Percentiles rank a stretch among this genome's conserved stretches.
Conservation (phyloP, 805 yeast species). For the Candida corydali region DNA sequence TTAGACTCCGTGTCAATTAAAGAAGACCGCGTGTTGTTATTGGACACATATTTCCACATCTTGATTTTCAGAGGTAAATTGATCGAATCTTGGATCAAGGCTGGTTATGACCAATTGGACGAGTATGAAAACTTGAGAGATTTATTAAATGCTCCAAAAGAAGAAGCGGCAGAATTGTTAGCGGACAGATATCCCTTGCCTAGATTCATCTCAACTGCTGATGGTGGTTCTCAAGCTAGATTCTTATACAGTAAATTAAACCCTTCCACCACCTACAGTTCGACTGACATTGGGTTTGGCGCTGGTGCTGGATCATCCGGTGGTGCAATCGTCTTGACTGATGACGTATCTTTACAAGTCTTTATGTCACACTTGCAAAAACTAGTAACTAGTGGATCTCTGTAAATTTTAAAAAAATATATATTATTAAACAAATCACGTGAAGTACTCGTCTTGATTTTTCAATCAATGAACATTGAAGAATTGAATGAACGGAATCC, state of each 20-base stretch:
- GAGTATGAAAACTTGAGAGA: constrained; percentile 86
- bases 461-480: constrained; percentile 6
- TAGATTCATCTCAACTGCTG: constrained; percentile 94
- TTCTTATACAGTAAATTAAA: constrained; percentile 91
- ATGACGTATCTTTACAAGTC: constrained; percentile 91
- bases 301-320: constrained; percentile 49
- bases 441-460: background rate
- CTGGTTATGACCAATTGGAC: constrained; percentile 87
- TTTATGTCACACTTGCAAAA: constrained; percentile 94
- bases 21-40: constrained; percentile 78
- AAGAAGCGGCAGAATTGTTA: constrained; percentile 87
- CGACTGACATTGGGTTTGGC: constrained; percentile 44
- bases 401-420: constrained; percentile 1
- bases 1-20: constrained; percentile 90
- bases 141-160: constrained; percentile 82
- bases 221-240: constrained; percentile 98
- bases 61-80: constrained; percentile 93
- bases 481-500: constrained; percentile 12
- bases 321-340: constrained; percentile 86
- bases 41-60: constrained; percentile 96
- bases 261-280: constrained; percentile 83
- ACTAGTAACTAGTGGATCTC: constrained; percentile 60
- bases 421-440: background rate
- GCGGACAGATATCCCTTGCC: constrained; percentile 97
- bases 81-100: constrained; percentile 93